Conservation (phyloP, 305 asterid genomes). For the Fraxinus floribunda region DNA sequence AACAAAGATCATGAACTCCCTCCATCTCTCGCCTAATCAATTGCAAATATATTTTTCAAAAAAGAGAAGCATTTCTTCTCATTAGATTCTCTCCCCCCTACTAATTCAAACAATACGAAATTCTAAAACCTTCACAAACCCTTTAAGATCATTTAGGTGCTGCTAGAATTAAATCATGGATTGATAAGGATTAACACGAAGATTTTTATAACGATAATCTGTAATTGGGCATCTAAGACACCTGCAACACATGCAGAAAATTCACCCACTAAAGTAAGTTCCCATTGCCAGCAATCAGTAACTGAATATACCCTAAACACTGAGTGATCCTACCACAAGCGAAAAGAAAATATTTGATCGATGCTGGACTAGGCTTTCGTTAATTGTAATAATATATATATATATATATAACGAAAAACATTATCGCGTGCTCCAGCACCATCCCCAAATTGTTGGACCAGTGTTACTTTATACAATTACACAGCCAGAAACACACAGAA, state of each 20-base stretch:
- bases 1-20: neutral
- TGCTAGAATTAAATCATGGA: neutral
- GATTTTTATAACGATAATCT: neutral
- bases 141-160: neutral
- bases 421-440: neutral
- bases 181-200: neutral
- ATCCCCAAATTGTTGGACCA: neutral
- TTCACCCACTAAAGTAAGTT: neutral
- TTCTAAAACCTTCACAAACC: neutral
- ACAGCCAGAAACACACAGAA: neutral
- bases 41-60: neutral
- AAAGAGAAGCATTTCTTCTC: neutral
- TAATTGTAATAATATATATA: neutral
- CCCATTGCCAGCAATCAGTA: neutral
- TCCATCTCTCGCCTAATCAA: neutral
- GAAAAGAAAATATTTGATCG: neutral
- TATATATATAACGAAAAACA: neutral
- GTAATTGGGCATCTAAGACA: neutral
- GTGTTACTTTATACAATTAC: neutral
- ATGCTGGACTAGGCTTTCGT: neutral
- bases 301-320: neutral
- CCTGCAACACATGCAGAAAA: neutral
- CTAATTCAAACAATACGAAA: neutral
- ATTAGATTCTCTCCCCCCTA: neutral
- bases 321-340: neutral